Evolutionary conservation across 805 yeast genomes (phyloP), one percentile per base, ranked within the genome.

Genomic region (Lipomyces mesembrius): DNA sequence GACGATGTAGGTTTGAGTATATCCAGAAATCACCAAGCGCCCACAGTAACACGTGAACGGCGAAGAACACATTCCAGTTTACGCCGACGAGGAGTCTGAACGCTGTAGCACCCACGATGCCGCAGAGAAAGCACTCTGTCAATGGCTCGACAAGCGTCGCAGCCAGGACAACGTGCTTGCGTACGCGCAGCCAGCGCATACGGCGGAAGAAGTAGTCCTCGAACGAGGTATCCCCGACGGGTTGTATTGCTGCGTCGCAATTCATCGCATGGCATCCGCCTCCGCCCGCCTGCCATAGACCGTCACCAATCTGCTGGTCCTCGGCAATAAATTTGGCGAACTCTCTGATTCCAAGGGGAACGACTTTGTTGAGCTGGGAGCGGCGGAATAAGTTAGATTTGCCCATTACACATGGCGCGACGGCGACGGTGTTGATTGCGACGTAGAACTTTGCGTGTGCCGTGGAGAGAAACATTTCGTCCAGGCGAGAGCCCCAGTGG

Each of bases 351-450:
- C 94, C 90, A 43, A 79, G 78, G 20, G 72, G 68, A 12, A 69
- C 68, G 20, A 64, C 67, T 20, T 76, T 77, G 20, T 79, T 75
- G 32, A 91, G 78, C 62, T 85, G 89, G 0, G 90, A 85, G 57
- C 86, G 81, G 25, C 93, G 81, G 76, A 90, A 92, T 61, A 92
- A 72, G 74, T 92, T 92, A 8, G 95, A 89, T 75, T 92, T 92
- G 9, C 97, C 97, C 81, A 90, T 92, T 55, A 92, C 95, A 77
- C 97, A 92, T 0, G 97, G 96, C 0, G 96, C 96, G 43, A 90
- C 77, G 4, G 88, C 84, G 9, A 88, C 79, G 67, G 87, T 85
- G 75, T 92, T 92, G 74, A 92, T 85, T 39, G 91, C 87, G 5
- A 88, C 87, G 76, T 92, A 92, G 76, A 92, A 91, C 78, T 91